phyloP scores from a whole-genome alignment of 345 rosid species.

The Eucalyptus paniculata region DNA sequence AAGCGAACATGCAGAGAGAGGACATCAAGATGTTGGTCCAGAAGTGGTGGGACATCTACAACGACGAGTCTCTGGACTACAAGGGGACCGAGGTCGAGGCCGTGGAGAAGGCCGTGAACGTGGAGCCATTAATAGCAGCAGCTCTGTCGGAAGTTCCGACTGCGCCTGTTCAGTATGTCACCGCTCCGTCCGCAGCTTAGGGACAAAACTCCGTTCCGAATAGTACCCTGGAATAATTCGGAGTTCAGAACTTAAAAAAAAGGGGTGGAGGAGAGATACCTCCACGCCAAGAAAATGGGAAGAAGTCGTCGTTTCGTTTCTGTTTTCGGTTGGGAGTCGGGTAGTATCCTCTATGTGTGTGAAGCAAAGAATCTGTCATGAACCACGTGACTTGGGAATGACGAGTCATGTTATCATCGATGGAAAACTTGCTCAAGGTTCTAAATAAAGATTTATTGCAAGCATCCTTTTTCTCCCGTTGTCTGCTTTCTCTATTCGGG shows the following conservation, averaged over 20 bases:
- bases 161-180: slow-evolving; percentile 21
- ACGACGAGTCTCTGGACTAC: slow-evolving; percentile 54
- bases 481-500: neutral
- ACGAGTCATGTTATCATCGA: neutral
- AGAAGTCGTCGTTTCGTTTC: neutral
- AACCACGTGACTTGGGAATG: neutral
- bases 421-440: neutral
- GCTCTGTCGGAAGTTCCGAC: slow-evolving; percentile 32
- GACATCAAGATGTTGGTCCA: slow-evolving; percentile 63
- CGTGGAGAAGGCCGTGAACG: slow-evolving; percentile 7
- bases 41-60: slow-evolving; percentile 77
- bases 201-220: neutral
- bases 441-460: neutral
- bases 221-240: neutral
- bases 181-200: slow-evolving; percentile 69
- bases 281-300: neutral
- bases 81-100: neutral
- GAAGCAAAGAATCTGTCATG: neutral
- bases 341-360: neutral
- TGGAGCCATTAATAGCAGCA: slow-evolving; percentile 18
- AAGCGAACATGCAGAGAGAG: slow-evolving; percentile 67
- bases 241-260: neutral
- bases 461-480: neutral
- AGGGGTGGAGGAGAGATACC: neutral
- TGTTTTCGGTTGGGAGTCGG: neutral